Evolutionary conservation across 805 yeast species (phyloP).

Genomic region (Zygoascus bituminiphila): DNA sequence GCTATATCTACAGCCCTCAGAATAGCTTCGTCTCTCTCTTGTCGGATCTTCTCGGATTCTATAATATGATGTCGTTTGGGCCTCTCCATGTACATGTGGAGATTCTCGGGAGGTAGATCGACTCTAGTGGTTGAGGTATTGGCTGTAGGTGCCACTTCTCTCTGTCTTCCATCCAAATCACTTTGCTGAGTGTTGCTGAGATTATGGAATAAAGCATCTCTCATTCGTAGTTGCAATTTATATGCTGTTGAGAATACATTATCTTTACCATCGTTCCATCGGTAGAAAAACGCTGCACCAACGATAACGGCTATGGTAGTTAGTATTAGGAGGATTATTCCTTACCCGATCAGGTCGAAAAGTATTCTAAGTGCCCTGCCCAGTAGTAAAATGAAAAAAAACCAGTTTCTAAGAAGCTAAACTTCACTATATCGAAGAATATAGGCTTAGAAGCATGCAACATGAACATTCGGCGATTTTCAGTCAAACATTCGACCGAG

Average conservation of each 20-base stretch:
- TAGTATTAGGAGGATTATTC: too few relatives aligned
- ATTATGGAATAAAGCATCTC: constrained; percentile 46
- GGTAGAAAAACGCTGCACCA: constrained; percentile 61
- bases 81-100: constrained; percentile 38
- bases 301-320: constrained; percentile 25
- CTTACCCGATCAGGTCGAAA: too few relatives aligned
- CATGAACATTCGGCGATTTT: too few relatives aligned
- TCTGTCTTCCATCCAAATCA: constrained; percentile 43
- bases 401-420: too few relatives aligned
- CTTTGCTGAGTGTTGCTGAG: constrained; percentile 52
- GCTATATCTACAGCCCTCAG: constrained; percentile 41
- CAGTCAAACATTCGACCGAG: too few relatives aligned
- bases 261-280: constrained; percentile 82
- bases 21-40: constrained; percentile 54
- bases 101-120: background rate
- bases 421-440: too few relatives aligned
- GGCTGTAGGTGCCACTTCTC: constrained; percentile 14
- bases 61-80: constrained; percentile 65
- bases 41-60: constrained; percentile 64
- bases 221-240: constrained; percentile 47
- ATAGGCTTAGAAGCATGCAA: constrained; percentile 18
- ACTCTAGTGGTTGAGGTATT: constrained; percentile 6
- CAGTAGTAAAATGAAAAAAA: too few relatives aligned
- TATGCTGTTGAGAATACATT: constrained; percentile 64
- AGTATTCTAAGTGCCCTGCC: too few relatives aligned